Conservation (phyloP, 257 asterid species). For the Solanum appendiculatum region DNA sequence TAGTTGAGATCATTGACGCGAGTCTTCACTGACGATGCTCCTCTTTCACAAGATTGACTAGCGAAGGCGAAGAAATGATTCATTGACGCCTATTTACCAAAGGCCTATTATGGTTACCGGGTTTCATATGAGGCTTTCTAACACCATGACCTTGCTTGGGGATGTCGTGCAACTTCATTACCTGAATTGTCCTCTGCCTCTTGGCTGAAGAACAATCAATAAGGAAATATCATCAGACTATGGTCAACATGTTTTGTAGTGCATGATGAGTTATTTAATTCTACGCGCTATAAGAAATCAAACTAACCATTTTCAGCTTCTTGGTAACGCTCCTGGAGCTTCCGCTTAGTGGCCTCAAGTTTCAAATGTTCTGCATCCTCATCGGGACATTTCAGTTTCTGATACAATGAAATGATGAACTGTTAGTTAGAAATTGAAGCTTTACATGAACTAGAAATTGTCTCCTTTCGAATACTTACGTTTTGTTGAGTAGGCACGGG, state of each 20-base stretch:
- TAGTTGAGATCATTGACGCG: background rate
- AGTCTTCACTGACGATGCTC: background rate
- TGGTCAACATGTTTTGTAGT: too few species aligned
- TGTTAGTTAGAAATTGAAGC: background rate
- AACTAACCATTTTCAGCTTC: constrained; percentile 76
- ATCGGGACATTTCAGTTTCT: constrained; percentile 30
- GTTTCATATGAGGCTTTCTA: constrained; percentile 44
- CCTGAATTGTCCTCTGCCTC: constrained; percentile 61
- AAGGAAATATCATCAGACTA: background rate
- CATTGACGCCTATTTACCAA: constrained; percentile 43
- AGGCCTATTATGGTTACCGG: constrained; percentile 47
- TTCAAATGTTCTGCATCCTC: constrained; percentile 30
- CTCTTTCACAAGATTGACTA: background rate
- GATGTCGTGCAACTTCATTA: constrained; percentile 52
- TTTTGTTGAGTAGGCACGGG: constrained; percentile 33
- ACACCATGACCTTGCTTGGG: constrained; percentile 40
- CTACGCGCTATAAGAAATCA: background rate
- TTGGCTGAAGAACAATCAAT: constrained; percentile 35
- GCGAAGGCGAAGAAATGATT: background rate
- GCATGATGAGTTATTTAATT: background rate
- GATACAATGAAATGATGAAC: background rate
- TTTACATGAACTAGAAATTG: background rate
- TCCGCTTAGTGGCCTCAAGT: constrained; percentile 74
- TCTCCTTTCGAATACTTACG: constrained; percentile 18
- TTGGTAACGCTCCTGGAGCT: constrained; percentile 78